Conservation (phyloP, 805 yeast genomes). For the Candida berthetii region DNA sequence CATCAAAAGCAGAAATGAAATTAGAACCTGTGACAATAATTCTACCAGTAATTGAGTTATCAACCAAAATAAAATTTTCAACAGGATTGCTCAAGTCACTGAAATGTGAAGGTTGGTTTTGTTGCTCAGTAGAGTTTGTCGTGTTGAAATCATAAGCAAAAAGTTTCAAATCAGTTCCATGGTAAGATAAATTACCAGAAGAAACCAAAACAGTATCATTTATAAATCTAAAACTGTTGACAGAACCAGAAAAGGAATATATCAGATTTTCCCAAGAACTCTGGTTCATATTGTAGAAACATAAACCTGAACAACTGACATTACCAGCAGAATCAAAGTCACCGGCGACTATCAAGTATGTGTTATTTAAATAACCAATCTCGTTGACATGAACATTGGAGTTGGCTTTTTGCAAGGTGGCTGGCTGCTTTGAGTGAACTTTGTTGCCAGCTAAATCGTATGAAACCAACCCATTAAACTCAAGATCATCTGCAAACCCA, state of each 20-base stretch:
- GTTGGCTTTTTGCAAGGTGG: constrained; percentile 7
- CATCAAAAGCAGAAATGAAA: constrained; percentile 33
- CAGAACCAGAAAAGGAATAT: constrained; percentile 39
- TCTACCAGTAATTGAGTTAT: constrained; percentile 34
- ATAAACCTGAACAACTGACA: constrained; percentile 53
- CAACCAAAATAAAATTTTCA: constrained; percentile 39
- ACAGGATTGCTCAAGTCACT: constrained; percentile 18
- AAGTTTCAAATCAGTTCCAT: constrained; percentile 33
- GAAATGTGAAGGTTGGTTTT: constrained; percentile 14
- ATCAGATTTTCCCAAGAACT: constrained; percentile 46
- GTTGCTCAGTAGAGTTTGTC: constrained; percentile 15
- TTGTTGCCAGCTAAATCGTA: constrained; percentile 39
- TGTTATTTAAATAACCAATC: constrained; percentile 22
- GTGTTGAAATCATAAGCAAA: constrained; percentile 48
- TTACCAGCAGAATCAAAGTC: constrained; percentile 54
- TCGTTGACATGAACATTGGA: constrained; percentile 33
- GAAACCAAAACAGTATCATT: constrained; percentile 31
- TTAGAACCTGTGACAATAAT: constrained; percentile 35
- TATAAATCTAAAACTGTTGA: constrained; percentile 46
- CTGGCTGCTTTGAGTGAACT: constrained; percentile 10
- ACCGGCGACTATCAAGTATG: constrained; percentile 66
- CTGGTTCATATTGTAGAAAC: constrained; percentile 52
- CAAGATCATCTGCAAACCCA: constrained; percentile 15
- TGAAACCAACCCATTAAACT: constrained; percentile 40
- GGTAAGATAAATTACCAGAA: constrained; percentile 49